These are phyloP conservation scores for Williopsis jadinii DNA, from an alignment of 1,139 yeast genomes.

Conservation along the genomic window DNA sequence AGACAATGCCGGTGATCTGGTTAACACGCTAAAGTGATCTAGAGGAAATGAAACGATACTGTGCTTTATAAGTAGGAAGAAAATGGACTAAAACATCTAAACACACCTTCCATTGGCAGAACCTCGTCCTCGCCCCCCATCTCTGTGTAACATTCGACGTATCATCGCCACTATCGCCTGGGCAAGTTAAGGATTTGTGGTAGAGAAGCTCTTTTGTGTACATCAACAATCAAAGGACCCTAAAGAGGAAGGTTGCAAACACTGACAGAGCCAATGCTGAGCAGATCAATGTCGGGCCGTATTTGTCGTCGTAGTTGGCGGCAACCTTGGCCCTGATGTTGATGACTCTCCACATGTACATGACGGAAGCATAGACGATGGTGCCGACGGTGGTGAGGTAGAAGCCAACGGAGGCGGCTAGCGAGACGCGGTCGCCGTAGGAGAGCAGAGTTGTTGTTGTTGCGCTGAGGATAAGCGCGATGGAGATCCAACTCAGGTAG, in stretches of 20 bases:
- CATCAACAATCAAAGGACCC: slow-evolving; percentile 10
- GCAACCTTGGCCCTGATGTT: slow-evolving; percentile 80
- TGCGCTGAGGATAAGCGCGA: slow-evolving; percentile 64
- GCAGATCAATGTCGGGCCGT: slow-evolving; percentile 86
- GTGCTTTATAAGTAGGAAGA: no score
- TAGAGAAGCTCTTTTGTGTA: no score
- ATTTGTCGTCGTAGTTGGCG: slow-evolving; percentile 76
- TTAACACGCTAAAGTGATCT: no score
- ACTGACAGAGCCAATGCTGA: slow-evolving; percentile 65
- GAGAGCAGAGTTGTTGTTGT: slow-evolving; percentile 66
- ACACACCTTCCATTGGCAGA: no score
- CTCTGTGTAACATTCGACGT: no score
- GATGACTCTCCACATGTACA: slow-evolving; percentile 76
- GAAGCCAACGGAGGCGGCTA: slow-evolving; percentile 86
- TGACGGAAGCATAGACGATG: slow-evolving; percentile 63
- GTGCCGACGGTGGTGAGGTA: slow-evolving; percentile 73
- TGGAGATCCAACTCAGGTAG: slow-evolving; percentile 69
- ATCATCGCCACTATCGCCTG: no score
- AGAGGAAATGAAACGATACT: no score
- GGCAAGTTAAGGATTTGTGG: no score
- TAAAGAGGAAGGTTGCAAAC: slow-evolving; percentile 54
- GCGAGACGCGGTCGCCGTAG: slow-evolving; percentile 59
- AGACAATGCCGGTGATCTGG: no score
- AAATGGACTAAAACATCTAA: no score
- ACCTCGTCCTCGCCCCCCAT: no score